A percentile compares a stretch with the other conserved stretches of the same genome.
These are phyloP conservation scores for Metschnikowia colocasiae DNA, from an alignment of 805 yeast genomes.

Conservation along the genomic window DNA sequence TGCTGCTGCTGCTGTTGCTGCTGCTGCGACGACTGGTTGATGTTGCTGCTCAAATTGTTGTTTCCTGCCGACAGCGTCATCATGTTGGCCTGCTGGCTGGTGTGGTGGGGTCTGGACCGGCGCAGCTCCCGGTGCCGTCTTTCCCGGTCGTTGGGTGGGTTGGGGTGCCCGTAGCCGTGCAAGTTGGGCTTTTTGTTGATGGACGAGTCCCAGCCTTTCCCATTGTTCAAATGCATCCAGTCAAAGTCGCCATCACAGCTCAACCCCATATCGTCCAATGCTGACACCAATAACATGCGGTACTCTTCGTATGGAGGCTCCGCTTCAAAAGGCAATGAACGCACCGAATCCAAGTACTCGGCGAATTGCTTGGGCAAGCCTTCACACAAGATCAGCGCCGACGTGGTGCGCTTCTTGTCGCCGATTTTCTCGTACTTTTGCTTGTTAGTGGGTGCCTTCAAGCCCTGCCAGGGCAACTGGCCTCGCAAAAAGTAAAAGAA, in stretches of 20 bases:
- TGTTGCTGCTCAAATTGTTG: constrained; percentile 23
- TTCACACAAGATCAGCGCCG: constrained; percentile 78
- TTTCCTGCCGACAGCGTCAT: constrained; percentile 17
- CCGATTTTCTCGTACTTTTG: constrained; percentile 95
- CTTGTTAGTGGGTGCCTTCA: constrained; percentile 93
- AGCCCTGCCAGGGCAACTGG: constrained; percentile 97
- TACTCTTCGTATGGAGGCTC: constrained; percentile 74
- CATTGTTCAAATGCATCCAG: constrained; percentile 77
- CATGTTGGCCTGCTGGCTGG: constrained; percentile 12
- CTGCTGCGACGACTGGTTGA: constrained; percentile 19
- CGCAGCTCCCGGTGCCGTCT: constrained; percentile 46
- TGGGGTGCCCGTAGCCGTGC: constrained; percentile 79
- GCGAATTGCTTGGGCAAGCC: constrained; percentile 72
- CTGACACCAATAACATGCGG: constrained; percentile 56
- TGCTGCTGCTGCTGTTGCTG: constrained; percentile 28
- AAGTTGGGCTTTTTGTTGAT: constrained; percentile 75
- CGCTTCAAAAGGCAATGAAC: constrained; percentile 70
- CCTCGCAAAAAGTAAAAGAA: constrained; percentile 93
- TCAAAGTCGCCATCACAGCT: constrained; percentile 68
- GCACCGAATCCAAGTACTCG: constrained; percentile 64
- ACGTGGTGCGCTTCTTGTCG: constrained; percentile 90
- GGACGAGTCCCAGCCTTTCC: constrained; percentile 76
- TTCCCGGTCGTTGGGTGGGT: constrained; percentile 48
- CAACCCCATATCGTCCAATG: constrained; percentile 55
- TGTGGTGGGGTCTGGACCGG: constrained; percentile 38